These are phyloP conservation scores for Xylaria hypoxylon DNA, from an alignment of 2,329 filamentous ascomycete species.

Conservation along the genomic window DNA sequence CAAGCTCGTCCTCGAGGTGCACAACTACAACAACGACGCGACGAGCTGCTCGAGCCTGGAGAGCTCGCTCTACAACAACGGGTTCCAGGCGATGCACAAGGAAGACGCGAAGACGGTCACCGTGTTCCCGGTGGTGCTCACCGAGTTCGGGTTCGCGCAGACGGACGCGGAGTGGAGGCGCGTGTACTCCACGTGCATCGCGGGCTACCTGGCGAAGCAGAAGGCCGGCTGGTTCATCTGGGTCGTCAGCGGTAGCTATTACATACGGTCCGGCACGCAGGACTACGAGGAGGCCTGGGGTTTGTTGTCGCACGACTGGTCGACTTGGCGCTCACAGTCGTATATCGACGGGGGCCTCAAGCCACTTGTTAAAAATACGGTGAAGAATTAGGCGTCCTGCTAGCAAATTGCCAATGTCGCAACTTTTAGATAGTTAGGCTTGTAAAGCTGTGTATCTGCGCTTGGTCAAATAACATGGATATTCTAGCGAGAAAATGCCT, in stretches of 20 bases:
- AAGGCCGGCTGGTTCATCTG: conserved; percentile 69
- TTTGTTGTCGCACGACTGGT: conserved; percentile 66
- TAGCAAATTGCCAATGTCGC: neutral
- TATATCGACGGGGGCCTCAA: conserved; percentile 58
- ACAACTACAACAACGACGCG: conserved; percentile 68
- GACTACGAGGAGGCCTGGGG: conserved; percentile 71
- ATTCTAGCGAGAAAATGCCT: neutral
- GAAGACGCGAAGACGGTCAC: conserved; percentile 54
- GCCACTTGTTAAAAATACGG: conserved; percentile 41
- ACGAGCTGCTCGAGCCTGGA: conserved; percentile 61
- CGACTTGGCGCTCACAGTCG: conserved; percentile 58
- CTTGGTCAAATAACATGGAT: neutral
- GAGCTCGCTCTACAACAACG: conserved; percentile 61
- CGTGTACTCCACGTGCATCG: conserved; percentile 65
- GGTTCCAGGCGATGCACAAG: conserved; percentile 62
- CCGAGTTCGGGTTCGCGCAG: conserved; percentile 67
- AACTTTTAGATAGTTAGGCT: too few relatives aligned
- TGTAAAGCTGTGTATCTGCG: neutral
- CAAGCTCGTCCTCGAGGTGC: conserved; percentile 70
- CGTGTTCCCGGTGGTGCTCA: conserved; percentile 63
- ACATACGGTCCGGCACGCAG: conserved; percentile 63
- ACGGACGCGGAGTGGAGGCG: conserved; percentile 58
- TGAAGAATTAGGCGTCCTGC: conserved; percentile 25
- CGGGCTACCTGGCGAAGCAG: conserved; percentile 59
- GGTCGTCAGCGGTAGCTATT: conserved; percentile 70